Base-by-base conservation (phyloP, 208 protist species). In the Leptomonas pyrrhocoris region DNA sequence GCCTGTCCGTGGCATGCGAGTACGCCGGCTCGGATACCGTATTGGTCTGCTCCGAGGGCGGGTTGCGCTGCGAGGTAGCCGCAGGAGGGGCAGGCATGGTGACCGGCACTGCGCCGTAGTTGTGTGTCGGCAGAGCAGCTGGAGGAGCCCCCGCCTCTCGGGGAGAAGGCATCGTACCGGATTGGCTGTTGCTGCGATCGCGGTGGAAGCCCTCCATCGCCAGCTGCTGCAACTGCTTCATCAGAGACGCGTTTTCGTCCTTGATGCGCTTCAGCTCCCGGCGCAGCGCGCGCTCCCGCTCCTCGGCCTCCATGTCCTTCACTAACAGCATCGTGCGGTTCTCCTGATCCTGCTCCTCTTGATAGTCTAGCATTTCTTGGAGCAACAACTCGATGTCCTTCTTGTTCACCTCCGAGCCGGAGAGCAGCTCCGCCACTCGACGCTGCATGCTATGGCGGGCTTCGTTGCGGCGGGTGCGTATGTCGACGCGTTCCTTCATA, bases 321-420 rank as follows among this genome's bases (percentile, higher is more conserved):
- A 92, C 82, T 30, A 82, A 46, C 27, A 94, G 57, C 53, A 68
- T 36, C 23, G 85, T 91, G 31, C 64, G 57, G 56, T 77, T 80
- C 40, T 92, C 82, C 31, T 88, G 65, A 7, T 87, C 81, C 27
- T 63, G 59, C 2, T 79, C 72, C 50, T 94, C 86, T 77, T 94
- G 89, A 34, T 86, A 87, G 71, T 94, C 86, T 0, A 92, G 73
- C 73, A 92, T 86, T 62, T 87, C 76, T 56, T 85, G 72, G 64
- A 94, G 74, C 42, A 92, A 68, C 43, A 72, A 21, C 55, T 86
- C 77, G 54, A 92, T 79, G 48, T 86, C 83, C 25, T 74, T 67
- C 59, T 86, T 85, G 55, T 51, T 86, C 19, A 88, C 46, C 50
- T 58, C 74, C 3, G 64, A 68, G 49, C 61, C 77, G 43, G 36